phyloP scores from a whole-genome alignment of 495 filamentous ascomycete species.

The Podospora bellae-mahoneyi region DNA sequence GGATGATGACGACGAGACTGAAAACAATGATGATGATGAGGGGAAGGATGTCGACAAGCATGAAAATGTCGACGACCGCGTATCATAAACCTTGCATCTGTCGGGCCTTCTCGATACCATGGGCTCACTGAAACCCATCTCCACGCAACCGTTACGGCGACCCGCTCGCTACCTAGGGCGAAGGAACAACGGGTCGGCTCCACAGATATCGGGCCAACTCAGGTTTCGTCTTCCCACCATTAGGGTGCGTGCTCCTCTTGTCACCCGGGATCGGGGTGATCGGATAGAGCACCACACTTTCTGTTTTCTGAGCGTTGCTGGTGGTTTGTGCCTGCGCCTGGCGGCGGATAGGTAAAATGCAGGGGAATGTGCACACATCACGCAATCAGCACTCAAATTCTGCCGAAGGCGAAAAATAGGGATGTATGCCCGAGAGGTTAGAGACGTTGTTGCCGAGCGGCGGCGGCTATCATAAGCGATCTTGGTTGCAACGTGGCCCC shows the following conservation, averaged over 20 bases:
- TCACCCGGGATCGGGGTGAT: neutral
- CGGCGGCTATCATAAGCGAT: neutral
- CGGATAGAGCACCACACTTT: neutral
- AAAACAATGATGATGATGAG: neutral
- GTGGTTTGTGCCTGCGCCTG: neutral
- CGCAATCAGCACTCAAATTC: neutral
- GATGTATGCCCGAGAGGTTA: neutral
- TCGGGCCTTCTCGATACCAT: neutral
- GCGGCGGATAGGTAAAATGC: neutral
- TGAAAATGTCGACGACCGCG: neutral
- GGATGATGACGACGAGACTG: neutral
- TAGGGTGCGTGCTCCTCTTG: neutral
- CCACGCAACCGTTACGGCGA: neutral
- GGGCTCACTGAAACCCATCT: neutral
- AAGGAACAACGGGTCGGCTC: neutral
- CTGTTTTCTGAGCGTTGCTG: neutral
- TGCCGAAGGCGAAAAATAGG: neutral
- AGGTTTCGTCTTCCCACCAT: neutral
- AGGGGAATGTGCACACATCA: neutral
- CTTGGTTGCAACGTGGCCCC: neutral
- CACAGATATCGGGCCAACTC: neutral
- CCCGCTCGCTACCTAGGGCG: neutral
- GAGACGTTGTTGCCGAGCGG: neutral
- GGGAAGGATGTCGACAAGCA: neutral
- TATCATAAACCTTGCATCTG: neutral